A percentile compares a stretch with the other conserved stretches of the same genome.
Evolutionary conservation across 176 grass and related monocot species (phyloP).

Genomic region (Oryza brachyantha): DNA sequence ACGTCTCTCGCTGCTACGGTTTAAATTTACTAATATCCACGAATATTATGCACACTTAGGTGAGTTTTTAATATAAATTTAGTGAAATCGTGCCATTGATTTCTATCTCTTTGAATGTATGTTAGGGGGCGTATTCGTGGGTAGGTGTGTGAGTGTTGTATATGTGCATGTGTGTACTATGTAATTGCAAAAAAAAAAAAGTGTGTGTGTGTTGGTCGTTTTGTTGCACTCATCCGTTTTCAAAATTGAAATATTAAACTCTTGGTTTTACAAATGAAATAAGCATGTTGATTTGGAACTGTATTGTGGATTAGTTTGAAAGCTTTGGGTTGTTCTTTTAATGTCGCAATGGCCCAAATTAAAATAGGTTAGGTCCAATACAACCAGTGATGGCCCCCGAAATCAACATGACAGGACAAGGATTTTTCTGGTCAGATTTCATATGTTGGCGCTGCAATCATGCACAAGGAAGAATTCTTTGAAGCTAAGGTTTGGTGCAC

Average conservation of each 20-base stretch:
- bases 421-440: conserved; percentile 24
- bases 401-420: conserved; percentile 15
- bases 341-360: conserved; percentile 8
- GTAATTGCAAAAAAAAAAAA: too few species aligned
- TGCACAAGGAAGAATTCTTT: background rate
- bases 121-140: too few species aligned
- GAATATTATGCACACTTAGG: too few species aligned
- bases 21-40: too few species aligned
- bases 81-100: too few species aligned
- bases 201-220: too few species aligned
- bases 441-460: conserved; percentile 23
- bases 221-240: background rate
- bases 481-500: conserved; percentile 21
- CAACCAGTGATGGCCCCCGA: background rate
- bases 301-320: background rate
- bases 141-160: too few species aligned
- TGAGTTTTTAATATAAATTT: too few species aligned
- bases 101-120: too few species aligned
- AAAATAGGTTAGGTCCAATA: background rate
- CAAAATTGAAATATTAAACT: background rate
- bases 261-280: background rate
- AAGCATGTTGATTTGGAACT: background rate
- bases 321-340: background rate
- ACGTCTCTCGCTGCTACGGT: too few species aligned
- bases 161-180: too few species aligned